Base-by-base conservation (phyloP, 345 rosid genomes). In the Draba incana region DNA sequence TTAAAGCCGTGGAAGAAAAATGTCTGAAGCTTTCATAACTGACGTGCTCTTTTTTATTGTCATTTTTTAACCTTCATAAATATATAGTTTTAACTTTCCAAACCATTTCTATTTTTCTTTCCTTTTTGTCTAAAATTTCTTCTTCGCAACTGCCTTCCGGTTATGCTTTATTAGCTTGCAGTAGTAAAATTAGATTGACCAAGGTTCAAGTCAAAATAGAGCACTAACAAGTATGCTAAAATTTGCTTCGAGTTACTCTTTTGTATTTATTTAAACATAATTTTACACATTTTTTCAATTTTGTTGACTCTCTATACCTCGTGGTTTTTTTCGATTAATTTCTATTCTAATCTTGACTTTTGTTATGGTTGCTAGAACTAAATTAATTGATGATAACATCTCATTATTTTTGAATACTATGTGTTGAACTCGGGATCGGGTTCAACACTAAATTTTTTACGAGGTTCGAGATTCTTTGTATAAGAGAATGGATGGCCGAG, bases 11-110 rank as follows among this genome's bases (percentile, higher is more conserved):
- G 50, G 47, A 49, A 45, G 27, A 53, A 61, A 37, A 48, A 16
- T 35, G 63, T 25, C 42, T 62, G 10, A 39, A 64, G 72, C 71
- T 73, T 58, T 73, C 35, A 43, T 42, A 49, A 58, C 77, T 73
- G 77, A 66, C 72, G 33, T 58, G 47, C 55, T 57, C 47, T 20
- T 27, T 42, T 51, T 58, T 58, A 20, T 58, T 67, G 72, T 73
- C 57, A 33, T 64, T 57, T 67, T 58, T 73, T 73, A 73, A 66
- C 71, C 24, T 65, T 65, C 49, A 73, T 50, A 73, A 50, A 66
- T 57, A 73, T 73, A 73, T 66, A 73, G 71, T 66, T 57, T 71
- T 72, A 66, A 73, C 72, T 50, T 66, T 53, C 14, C 14, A 56
- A 72, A 57, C 45, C 11, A 28, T 33, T 35, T 16, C 2, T 30